These are phyloP conservation scores for Diaporthe longicolla DNA, from an alignment of 2,329 filamentous ascomycete species.

Conservation along the genomic window DNA sequence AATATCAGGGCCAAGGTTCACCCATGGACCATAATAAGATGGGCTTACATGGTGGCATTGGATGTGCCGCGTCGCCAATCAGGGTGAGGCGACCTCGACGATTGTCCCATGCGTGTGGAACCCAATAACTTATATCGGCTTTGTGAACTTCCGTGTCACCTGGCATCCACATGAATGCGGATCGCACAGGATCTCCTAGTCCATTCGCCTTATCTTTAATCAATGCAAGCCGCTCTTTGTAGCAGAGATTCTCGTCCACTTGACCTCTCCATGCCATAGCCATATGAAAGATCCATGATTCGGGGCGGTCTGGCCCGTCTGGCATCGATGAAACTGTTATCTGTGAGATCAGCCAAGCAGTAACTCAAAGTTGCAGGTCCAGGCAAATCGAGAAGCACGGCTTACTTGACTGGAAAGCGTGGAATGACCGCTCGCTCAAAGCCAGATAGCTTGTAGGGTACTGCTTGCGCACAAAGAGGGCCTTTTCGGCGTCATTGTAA, in stretches of 20 bases:
- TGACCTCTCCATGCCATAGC: constrained; percentile 20
- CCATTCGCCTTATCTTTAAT: constrained; percentile 17
- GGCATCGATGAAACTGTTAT: constrained; percentile 18
- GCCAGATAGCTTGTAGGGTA: constrained; percentile 26
- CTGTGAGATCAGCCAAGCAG: background rate
- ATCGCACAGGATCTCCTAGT: constrained; percentile 7
- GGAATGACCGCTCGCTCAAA: constrained; percentile 15
- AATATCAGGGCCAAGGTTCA: background rate
- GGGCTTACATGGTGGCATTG: constrained; percentile 23
- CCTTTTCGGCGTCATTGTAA: constrained; percentile 20
- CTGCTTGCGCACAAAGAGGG: background rate
- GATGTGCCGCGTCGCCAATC: constrained; percentile 19
- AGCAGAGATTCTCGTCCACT: background rate
- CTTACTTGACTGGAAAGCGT: constrained; percentile 18
- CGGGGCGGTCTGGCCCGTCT: constrained; percentile 4
- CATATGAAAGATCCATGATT: constrained; percentile 24
- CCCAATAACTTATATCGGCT: constrained; percentile 26
- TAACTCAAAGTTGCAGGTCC: background rate
- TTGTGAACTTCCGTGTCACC: constrained; percentile 24
- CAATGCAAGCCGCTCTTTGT: constrained; percentile 15
- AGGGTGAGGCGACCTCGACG: constrained; percentile 14
- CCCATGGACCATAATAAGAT: background rate
- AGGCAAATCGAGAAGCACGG: too few species aligned
- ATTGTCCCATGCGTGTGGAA: constrained; percentile 8
- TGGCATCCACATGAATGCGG: constrained; percentile 17